Conservation (phyloP, 2,329 filamentous ascomycete species). For the Elsinoe fawcettii region DNA sequence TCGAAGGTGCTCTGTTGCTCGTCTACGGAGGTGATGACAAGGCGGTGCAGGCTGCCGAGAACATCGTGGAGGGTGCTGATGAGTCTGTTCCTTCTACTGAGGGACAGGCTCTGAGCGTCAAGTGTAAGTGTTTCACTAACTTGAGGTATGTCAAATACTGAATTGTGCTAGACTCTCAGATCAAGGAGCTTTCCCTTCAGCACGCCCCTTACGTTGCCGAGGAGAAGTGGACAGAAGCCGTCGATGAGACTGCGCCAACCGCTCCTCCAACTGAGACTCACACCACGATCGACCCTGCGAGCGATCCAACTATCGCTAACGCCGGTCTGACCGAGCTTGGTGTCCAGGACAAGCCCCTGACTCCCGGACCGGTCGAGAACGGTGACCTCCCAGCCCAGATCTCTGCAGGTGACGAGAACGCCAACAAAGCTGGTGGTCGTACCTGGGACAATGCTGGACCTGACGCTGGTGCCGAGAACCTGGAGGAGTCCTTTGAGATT, state of each 20-base stretch:
- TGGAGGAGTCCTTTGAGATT: constrained; percentile 66
- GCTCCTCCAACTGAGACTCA: constrained; percentile 4
- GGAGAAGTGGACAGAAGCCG: constrained; percentile 43
- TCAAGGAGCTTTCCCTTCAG: constrained; percentile 35
- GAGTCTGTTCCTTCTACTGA: constrained; percentile 59
- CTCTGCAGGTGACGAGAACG: constrained; percentile 35
- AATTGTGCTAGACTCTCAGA: constrained; percentile 27
- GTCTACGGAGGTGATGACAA: constrained; percentile 71
- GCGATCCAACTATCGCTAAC: constrained; percentile 60
- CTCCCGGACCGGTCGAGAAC: constrained; percentile 25
- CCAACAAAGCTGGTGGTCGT: constrained; percentile 52
- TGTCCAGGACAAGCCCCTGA: constrained; percentile 27
- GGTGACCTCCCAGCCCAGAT: constrained; percentile 28
- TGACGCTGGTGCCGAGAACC: constrained; percentile 40
- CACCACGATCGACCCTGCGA: constrained; percentile 24
- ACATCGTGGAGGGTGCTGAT: constrained; percentile 64
- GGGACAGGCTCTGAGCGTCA: constrained; percentile 58
- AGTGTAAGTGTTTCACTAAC: constrained; percentile 50
- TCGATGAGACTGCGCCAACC: constrained; percentile 31
- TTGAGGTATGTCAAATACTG: neutral
- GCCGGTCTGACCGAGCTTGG: constrained; percentile 63
- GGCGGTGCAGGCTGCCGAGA: constrained; percentile 67
- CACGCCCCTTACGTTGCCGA: constrained; percentile 49
- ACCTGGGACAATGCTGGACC: constrained; percentile 58
- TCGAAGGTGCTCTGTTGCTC: constrained; percentile 69